Percentiles rank a stretch among this genome's conserved stretches.
Evolutionary conservation across 192 early-diverging fungal species (phyloP).

Genomic region (Cladochytrium replicatum): DNA sequence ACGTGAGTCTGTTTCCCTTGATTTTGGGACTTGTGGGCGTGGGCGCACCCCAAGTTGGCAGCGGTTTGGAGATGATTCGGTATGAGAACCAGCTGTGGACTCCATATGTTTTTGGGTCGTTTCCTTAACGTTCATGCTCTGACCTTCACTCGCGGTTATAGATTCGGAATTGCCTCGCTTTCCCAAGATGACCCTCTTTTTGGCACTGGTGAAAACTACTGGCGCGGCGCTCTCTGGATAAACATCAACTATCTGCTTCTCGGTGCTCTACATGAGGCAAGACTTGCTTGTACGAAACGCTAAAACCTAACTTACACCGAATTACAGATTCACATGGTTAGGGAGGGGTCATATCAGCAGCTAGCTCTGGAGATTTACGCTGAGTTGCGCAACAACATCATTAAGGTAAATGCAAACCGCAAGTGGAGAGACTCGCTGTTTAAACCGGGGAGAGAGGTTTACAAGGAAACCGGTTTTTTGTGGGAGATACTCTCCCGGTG

Average conservation of each 20-base stretch:
- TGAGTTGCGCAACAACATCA: conserved; percentile 61
- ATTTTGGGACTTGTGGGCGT: conserved; percentile 60
- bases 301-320: no score
- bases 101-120: conserved; percentile 30
- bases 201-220: conserved; percentile 84
- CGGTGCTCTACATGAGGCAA: conserved; percentile 56
- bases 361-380: conserved; percentile 64
- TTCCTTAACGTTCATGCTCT: no score
- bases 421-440: no score
- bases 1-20: conserved; percentile 76
- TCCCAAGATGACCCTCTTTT: conserved; percentile 43
- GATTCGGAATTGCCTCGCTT: no score
- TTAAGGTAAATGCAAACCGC: no score
- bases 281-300: no score
- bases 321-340: no score
- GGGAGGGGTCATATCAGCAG: conserved; percentile 53
- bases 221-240: conserved; percentile 90
- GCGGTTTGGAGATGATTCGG: conserved; percentile 66
- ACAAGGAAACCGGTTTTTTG: conserved; percentile 64
- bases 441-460: conserved; percentile 39
- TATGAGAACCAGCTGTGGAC: conserved; percentile 78
- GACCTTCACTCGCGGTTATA: no score
- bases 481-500: conserved; percentile 79
- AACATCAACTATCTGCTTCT: conserved; percentile 83
- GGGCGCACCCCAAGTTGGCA: conserved; percentile 57